phyloP scores from a whole-genome alignment of 139 green algal genomes.

The Coelastrella sp. region DNA sequence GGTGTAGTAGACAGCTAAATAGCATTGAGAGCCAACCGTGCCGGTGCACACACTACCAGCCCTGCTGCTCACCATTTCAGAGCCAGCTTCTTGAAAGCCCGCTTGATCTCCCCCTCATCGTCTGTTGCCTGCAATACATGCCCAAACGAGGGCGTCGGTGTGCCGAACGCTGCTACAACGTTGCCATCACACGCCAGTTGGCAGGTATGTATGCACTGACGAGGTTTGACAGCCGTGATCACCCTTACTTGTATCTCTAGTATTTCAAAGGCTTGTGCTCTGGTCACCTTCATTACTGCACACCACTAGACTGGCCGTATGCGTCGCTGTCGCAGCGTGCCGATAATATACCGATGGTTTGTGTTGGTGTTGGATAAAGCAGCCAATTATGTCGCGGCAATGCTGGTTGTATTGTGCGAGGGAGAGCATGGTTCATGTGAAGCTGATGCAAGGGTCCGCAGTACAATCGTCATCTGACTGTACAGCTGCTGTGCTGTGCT shows the following conservation, averaged over 20 bases:
- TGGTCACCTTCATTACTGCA: constrained; percentile 29
- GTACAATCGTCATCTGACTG: not conserved
- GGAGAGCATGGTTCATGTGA: too few species aligned
- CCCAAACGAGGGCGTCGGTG: not conserved
- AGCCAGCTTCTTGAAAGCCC: constrained; percentile 54
- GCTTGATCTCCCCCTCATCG: constrained; percentile 50
- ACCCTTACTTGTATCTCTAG: constrained; percentile 26
- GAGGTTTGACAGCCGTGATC: not conserved
- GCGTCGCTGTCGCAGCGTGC: too few species aligned
- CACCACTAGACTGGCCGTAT: too few species aligned
- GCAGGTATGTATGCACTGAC: not conserved
- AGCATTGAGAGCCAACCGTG: not conserved
- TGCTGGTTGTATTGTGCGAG: too few species aligned
- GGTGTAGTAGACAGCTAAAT: too few species aligned
- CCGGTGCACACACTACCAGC: not conserved
- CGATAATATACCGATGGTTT: too few species aligned
- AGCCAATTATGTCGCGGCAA: too few species aligned
- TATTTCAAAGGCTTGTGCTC: not conserved
- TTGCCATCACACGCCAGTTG: too few species aligned
- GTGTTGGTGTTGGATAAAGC: too few species aligned
- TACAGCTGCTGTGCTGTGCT: not conserved
- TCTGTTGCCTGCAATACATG: constrained; percentile 3
- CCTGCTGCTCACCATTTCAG: constrained; percentile 54
- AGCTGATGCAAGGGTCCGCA: too few species aligned
- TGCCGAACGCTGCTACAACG: too few species aligned